Evolutionary conservation across 1,284 basidiomycete species (phyloP).

Genomic region (Melanopsichium pennsylvanicum): DNA sequence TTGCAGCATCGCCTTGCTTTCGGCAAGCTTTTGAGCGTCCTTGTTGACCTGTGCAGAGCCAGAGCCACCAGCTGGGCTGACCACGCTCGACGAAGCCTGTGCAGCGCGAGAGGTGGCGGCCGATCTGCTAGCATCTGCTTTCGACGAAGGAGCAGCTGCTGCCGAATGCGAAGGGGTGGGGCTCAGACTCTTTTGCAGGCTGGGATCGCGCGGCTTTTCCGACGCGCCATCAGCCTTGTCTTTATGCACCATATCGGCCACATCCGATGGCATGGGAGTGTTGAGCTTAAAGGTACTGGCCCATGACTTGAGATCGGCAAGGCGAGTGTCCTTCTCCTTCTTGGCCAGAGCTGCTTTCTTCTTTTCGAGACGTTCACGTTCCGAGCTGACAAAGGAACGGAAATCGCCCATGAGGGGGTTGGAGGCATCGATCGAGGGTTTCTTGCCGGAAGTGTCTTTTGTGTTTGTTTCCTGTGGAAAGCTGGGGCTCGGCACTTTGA

Average conservation of each 20-base stretch:
- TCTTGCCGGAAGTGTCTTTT: conserved; percentile 21
- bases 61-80: conserved; percentile 29
- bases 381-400: conserved; percentile 60
- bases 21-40: conserved; percentile 41
- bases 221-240: conserved; percentile 49
- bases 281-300: conserved; percentile 94
- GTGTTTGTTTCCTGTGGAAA: conserved; percentile 23
- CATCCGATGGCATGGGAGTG: conserved; percentile 89
- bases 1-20: conserved; percentile 65
- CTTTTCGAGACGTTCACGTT: conserved; percentile 71
- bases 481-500: conserved; percentile 45
- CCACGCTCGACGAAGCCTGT: conserved; percentile 23
- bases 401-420: conserved; percentile 60
- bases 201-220: conserved; percentile 57
- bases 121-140: conserved; percentile 26
- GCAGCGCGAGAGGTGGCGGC: conserved; percentile 26
- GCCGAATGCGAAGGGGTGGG: conserved; percentile 42
- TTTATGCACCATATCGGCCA: conserved; percentile 73
- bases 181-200: conserved; percentile 55
- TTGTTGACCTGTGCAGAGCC: conserved; percentile 17
- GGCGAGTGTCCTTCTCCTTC: conserved; percentile 89
- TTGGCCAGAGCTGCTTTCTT: conserved; percentile 89
- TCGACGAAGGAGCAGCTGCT: conserved; percentile 9
- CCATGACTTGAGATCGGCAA: conserved; percentile 91
- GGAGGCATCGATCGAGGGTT: conserved; percentile 27